Percentiles rank a stretch among this genome's conserved stretches.
Conservation (phyloP, 2,329 filamentous ascomycete species). For the Penicillium sp. region DNA sequence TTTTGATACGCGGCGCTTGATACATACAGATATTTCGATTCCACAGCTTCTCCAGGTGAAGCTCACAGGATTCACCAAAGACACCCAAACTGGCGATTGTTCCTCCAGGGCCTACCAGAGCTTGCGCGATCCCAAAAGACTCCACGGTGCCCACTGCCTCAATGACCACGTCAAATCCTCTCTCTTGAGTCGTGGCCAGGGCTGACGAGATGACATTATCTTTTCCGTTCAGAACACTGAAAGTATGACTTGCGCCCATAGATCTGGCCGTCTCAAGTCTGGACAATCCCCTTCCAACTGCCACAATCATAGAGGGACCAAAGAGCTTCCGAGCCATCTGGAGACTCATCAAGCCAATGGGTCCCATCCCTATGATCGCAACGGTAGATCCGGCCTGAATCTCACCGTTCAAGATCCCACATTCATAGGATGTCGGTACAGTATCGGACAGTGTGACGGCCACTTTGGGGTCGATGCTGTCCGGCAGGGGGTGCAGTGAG, state of each 20-base stretch:
- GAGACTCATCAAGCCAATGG: constrained; percentile 47
- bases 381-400: constrained; percentile 47
- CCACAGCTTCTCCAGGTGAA: background rate
- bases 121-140: background rate
- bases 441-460: constrained; percentile 43
- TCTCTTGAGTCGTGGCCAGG: background rate
- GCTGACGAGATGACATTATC: constrained; percentile 10
- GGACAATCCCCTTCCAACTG: constrained; percentile 45
- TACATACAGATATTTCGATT: background rate
- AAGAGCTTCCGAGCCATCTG: constrained; percentile 47
- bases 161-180: background rate
- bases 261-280: constrained; percentile 43
- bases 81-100: background rate
- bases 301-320: constrained; percentile 44
- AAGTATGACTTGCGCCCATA: constrained; percentile 43
- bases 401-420: constrained; percentile 46
- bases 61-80: background rate
- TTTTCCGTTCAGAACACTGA: constrained; percentile 34
- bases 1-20: too few relatives aligned
- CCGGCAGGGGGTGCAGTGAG: background rate
- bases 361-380: constrained; percentile 49
- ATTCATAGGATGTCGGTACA: constrained; percentile 49
- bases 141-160: background rate
- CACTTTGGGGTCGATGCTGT: background rate
- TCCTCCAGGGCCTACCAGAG: background rate